Evolutionary conservation across 768 basidiomycete species (phyloP), one percentile per base, ranked within the genome.

Genomic region (Pulveroboletus sp.): DNA sequence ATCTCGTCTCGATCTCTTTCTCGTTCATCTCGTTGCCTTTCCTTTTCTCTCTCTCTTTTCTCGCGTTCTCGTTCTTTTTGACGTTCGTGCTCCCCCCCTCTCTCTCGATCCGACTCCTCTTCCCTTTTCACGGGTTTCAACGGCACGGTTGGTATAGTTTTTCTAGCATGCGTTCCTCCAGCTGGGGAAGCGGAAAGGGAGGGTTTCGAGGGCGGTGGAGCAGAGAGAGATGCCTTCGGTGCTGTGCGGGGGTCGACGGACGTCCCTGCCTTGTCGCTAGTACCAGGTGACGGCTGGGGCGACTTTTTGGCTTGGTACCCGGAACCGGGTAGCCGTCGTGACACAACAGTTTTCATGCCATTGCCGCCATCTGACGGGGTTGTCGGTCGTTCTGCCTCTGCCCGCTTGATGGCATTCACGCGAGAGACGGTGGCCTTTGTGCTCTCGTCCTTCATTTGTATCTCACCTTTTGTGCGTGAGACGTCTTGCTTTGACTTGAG

Each of bases 261-360:
- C 0, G 54, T 57, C n/a, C 49, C 50, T 24, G 63, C 56, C 56
- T 59, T 73, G 14, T 57, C 62, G 11, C 58, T 17, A 14, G 48
- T 17, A 42, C 60, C 43, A 1, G 51, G 0, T 15, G 64, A 52
- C 7, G 58, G 41, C 37, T 56, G 68, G 38, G 67, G 60, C 0
- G 63, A 56, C n/a, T 68, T 68, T 26, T 71, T 72, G 6, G 64
- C 68, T 50, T 69, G 71, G 56, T 70, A 78, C 3, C 78, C 78
- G 5, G 79, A 80, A 0, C 79, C 79, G 27, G 79, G 79, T 11
- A 68, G 49, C 31, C 74, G 71, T 42, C 73, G 66, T 8, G 60
- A 51, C 2, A 58, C 49, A 6, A 59, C 42, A 8, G 57, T 47
- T 38, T 73, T 59, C n/a, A 54, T 28, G 7, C 42, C 21, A 31